These are phyloP conservation scores for Microdochium trichocladiopsis DNA, from an alignment of 2,329 filamentous ascomycete genomes.

Conservation along the genomic window DNA sequence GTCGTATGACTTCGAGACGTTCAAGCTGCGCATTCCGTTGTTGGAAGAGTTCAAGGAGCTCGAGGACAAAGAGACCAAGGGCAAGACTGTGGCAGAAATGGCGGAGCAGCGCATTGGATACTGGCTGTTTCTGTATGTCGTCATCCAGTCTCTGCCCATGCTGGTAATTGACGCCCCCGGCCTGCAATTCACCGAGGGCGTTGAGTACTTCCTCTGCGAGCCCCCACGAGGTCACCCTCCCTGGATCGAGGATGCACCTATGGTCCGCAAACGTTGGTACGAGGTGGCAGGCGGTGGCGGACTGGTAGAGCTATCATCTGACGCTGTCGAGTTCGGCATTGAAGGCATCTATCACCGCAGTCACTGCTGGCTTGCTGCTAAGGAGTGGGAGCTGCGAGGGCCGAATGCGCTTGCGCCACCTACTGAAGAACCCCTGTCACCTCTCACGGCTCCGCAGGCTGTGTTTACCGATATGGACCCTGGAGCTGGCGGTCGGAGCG, in stretches of 20 bases:
- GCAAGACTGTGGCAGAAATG: slow-evolving; percentile 59
- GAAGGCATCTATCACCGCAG: slow-evolving; percentile 26
- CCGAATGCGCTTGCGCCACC: slow-evolving; percentile 9
- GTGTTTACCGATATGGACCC: slow-evolving; percentile 22
- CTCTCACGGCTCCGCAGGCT: slow-evolving; percentile 19
- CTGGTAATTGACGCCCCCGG: slow-evolving; percentile 70
- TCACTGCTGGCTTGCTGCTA: slow-evolving; percentile 25
- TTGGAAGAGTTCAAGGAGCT: slow-evolving; percentile 64
- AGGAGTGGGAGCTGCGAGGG: slow-evolving; percentile 21
- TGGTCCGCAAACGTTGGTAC: slow-evolving; percentile 66
- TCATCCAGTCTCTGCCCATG: slow-evolving; percentile 71
- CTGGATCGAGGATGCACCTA: slow-evolving; percentile 61
- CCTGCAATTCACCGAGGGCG: slow-evolving; percentile 59
- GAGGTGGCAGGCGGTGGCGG: slow-evolving; percentile 59
- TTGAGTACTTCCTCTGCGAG: slow-evolving; percentile 78
- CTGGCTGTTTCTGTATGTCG: slow-evolving; percentile 76
- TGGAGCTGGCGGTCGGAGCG: slow-evolving; percentile 11
- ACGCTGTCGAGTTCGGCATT: slow-evolving; percentile 42
- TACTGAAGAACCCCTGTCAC: slow-evolving; percentile 14
- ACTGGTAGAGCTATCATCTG: slow-evolving; percentile 50
- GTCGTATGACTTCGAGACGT: slow-evolving; percentile 73
- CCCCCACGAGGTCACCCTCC: slow-evolving; percentile 65
- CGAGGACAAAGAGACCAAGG: slow-evolving; percentile 60
- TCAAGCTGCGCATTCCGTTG: slow-evolving; percentile 51
- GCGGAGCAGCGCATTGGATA: slow-evolving; percentile 66